Base-by-base conservation (phyloP, 1,284 basidiomycete species). In the Tylopilus sp. region DNA sequence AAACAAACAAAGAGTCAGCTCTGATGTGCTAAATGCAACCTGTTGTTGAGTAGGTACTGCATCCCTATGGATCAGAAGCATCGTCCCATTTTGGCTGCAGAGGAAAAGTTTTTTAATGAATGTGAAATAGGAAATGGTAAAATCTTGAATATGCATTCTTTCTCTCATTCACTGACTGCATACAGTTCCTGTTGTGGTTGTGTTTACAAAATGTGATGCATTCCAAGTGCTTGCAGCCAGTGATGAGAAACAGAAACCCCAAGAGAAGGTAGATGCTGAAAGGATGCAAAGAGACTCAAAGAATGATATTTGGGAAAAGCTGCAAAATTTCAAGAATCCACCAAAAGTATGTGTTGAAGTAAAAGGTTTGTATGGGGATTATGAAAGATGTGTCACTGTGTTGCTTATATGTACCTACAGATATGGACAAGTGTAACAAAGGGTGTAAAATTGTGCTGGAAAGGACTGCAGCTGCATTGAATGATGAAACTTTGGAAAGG, bases 381-480 rank as follows among this genome's bases (percentile, higher is more conserved):
- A 15, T 38, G 36, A 15, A 12, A 38, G 36, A 38, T 38, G 36
- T 38, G 13, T 29, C 6, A 8, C 12, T 38, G 13, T 15, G 10
- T 38, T 15, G 19, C 18, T 41, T 41, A 29, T 29, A 29, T 29
- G 4, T 29, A 29, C 19, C 26, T 26, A 9, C 15, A 55, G 54
- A 2, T 18, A 55, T 55, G 54, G n/a, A 55, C 36, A 24, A 12
- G 6, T 39, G 36, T 22, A 36, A 55, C 16, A 3, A 13, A 26
- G 54, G 36, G 18, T 55, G 54, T 8, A 36, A 55, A 6, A 55
- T 0, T 15, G 22, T 55, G 6, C 24, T 55, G 10, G 54, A 38
- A 55, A 24, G 15, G 6, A 55, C 54, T n/a, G 54, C 54, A 55
- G 13, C 54, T 55, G 54, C 26, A 38, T 39, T 55, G 54, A 55